A percentile compares a stretch with the other conserved stretches of the same genome.
Conservation (phyloP, 169 alveolate species). For the Perkinsus olseni region DNA sequence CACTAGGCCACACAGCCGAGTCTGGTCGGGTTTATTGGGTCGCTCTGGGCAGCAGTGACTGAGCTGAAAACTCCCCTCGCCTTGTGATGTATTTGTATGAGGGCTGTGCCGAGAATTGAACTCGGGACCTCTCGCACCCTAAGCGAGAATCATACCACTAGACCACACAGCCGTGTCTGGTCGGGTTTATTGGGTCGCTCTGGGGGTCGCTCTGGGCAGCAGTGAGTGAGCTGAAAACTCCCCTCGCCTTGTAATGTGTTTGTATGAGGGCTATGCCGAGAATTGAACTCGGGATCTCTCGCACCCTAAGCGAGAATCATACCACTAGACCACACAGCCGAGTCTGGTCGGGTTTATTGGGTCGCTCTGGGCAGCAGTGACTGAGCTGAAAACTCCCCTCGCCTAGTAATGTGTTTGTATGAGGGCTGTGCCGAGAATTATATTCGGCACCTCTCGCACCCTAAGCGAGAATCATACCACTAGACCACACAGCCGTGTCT, state of each 20-base stretch:
- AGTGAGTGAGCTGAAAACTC: too few relatives aligned
- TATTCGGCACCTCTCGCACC: constrained; percentile 99
- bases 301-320: constrained; percentile 98
- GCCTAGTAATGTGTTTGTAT: too few relatives aligned
- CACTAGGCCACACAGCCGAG: constrained; percentile 81
- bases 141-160: constrained; percentile 94
- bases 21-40: too few relatives aligned
- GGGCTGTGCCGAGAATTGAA: constrained; percentile 92
- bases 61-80: too few relatives aligned
- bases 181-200: too few relatives aligned
- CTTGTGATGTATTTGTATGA: too few relatives aligned
- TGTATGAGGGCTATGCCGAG: constrained; percentile 95
- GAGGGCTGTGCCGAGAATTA: constrained; percentile 94
- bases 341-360: too few relatives aligned
- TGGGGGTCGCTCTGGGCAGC: too few relatives aligned
- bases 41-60: too few relatives aligned
- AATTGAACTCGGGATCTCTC: constrained; percentile 98
- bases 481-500: constrained; percentile 79
- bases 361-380: too few relatives aligned
- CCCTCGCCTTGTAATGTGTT: too few relatives aligned
- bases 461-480: constrained; percentile 98
- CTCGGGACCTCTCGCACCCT: constrained; percentile 98
- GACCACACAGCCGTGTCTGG: constrained; percentile 62
- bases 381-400: too few relatives aligned
- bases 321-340: constrained; percentile 87